Conservation (phyloP, 192 early-diverging fungal species). For the Haplosporangium gracile region DNA sequence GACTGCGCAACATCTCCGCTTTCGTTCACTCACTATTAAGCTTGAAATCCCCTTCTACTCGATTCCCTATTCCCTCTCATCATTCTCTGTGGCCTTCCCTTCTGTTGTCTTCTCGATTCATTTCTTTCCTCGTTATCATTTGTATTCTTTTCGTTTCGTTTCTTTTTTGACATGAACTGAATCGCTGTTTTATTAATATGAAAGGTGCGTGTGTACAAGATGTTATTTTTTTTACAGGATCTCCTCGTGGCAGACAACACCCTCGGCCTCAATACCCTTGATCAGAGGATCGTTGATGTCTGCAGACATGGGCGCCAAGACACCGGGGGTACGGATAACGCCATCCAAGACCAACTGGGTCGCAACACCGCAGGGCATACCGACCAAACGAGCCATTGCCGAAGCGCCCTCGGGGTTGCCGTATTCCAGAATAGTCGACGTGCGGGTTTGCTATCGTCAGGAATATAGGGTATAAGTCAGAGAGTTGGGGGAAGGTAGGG, state of each 20-base stretch:
- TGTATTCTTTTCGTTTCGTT: too few species aligned
- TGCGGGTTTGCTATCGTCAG: constrained; percentile 80
- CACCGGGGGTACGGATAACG: constrained; percentile 78
- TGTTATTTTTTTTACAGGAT: constrained; percentile 62
- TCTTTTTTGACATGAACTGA: not conserved
- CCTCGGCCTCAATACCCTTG: constrained; percentile 88
- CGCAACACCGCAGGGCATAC: constrained; percentile 97
- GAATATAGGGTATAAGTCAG: not conserved
- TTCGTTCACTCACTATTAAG: too few species aligned
- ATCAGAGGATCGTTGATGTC: constrained; percentile 95
- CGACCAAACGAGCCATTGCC: constrained; percentile 98
- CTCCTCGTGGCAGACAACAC: constrained; percentile 88
- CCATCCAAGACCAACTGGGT: constrained; percentile 93
- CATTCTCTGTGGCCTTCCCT: too few species aligned
- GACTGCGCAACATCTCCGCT: too few species aligned
- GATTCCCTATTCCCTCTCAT: too few species aligned
- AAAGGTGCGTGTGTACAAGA: not conserved
- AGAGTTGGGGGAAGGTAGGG: not conserved
- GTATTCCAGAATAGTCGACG: constrained; percentile 93
- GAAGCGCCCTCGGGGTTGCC: constrained; percentile 85
- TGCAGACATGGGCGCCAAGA: constrained; percentile 91
- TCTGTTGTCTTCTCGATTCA: too few species aligned
- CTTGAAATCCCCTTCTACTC: too few species aligned
- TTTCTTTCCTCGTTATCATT: too few species aligned
- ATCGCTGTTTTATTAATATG: not conserved